A percentile compares a stretch with the other conserved stretches of the same genome.
Conservation (phyloP, 2,329 filamentous ascomycete genomes). For the Sporothrix brasiliensis region DNA sequence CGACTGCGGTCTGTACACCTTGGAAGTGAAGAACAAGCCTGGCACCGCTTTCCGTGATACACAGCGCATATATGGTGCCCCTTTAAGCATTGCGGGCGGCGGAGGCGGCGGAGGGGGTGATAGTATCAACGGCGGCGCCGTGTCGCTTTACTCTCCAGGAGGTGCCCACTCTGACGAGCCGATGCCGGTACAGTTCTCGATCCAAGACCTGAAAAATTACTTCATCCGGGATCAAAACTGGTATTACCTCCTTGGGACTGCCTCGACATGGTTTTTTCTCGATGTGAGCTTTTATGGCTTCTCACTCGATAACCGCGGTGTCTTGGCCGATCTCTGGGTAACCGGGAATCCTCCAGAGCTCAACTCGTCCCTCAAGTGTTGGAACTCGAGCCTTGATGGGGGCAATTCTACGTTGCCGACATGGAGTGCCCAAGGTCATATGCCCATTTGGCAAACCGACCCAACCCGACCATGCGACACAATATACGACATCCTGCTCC, state of each 20-base stretch:
- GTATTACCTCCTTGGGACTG: constrained; percentile 50
- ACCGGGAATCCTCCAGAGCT: constrained; percentile 44
- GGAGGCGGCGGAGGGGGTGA: constrained; percentile 12
- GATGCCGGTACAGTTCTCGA: constrained; percentile 54
- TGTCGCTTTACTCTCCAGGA: constrained; percentile 43
- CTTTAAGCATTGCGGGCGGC: constrained; percentile 39
- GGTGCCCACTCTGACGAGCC: constrained; percentile 38
- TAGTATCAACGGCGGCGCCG: constrained; percentile 35
- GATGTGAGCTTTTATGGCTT: constrained; percentile 63
- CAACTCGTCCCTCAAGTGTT: constrained; percentile 49
- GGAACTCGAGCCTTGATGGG: constrained; percentile 49
- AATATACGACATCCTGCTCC: constrained; percentile 55
- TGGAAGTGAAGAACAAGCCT: constrained; percentile 66
- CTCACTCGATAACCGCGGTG: constrained; percentile 52
- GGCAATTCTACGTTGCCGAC: constrained; percentile 50
- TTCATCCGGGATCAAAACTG: constrained; percentile 55
- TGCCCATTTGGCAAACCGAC: constrained; percentile 57
- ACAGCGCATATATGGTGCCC: constrained; percentile 58
- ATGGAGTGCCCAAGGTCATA: constrained; percentile 45
- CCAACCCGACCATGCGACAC: constrained; percentile 53
- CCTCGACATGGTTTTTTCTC: constrained; percentile 57
- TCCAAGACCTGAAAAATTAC: constrained; percentile 53
- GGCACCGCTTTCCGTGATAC: constrained; percentile 62
- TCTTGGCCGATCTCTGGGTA: constrained; percentile 50
- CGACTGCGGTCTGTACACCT: constrained; percentile 66